phyloP scores from a whole-genome alignment of 768 basidiomycete genomes.

The Melanogaster broomeanus region DNA sequence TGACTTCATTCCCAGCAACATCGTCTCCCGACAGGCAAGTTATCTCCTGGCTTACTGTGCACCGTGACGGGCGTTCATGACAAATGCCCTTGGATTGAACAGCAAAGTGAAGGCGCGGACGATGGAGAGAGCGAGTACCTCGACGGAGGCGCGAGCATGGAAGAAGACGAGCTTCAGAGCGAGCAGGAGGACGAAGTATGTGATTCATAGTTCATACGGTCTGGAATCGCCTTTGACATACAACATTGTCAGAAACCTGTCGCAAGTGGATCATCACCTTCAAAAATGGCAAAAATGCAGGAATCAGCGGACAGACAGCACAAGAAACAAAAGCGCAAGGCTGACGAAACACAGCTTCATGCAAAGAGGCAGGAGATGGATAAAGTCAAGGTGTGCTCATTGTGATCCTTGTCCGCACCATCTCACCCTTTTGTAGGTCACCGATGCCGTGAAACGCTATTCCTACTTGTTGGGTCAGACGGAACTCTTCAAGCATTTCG shows the following conservation, averaged over 20 bases:
- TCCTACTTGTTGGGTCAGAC: conserved; percentile 98
- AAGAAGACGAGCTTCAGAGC: conserved; percentile 64
- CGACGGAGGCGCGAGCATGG: conserved; percentile 53
- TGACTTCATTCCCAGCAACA: conserved; percentile 89
- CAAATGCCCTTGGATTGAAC: conserved; percentile 25
- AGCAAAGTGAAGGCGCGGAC: conserved; percentile 70
- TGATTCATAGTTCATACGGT: conserved; percentile 1
- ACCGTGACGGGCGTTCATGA: conserved; percentile 11
- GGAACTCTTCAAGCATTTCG: conserved; percentile 97
- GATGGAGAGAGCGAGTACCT: conserved; percentile 71
- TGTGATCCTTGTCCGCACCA: background rate
- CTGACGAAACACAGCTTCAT: conserved; percentile 67
- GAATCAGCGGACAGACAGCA: conserved; percentile 40
- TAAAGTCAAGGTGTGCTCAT: conserved; percentile 71
- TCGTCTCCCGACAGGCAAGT: conserved; percentile 83
- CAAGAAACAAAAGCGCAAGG: conserved; percentile 60
- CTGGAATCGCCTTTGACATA: conserved; percentile 4
- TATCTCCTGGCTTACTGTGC: background rate
- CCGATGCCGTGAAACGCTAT: conserved; percentile 95
- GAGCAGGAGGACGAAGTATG: conserved; percentile 45
- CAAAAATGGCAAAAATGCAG: conserved; percentile 38
- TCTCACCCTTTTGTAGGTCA: conserved; percentile 51
- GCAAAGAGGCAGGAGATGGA: conserved; percentile 82
- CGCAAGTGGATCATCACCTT: conserved; percentile 26
- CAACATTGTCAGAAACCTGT: conserved; percentile 17